Evolutionary conservation across 768 basidiomycete species (phyloP).

Genomic region (Gelatoporia subvermispora): DNA sequence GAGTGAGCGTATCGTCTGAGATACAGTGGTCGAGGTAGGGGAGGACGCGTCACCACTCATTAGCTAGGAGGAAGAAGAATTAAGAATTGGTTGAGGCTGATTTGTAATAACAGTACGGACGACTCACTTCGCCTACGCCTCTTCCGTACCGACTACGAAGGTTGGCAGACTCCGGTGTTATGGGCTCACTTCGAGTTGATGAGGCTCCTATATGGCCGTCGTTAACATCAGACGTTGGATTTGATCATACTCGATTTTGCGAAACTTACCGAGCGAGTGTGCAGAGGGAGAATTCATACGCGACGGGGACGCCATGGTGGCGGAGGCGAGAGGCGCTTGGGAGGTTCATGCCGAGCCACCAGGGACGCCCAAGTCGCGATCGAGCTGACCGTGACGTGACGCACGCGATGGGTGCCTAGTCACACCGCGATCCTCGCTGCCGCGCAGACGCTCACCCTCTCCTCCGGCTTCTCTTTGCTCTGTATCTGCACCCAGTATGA

Average conservation of each 20-base stretch:
- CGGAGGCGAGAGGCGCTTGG: neutral
- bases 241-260: too few species aligned
- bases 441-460: neutral
- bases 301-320: conserved; percentile 9
- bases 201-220: neutral
- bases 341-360: too few species aligned
- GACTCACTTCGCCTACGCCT: conserved; percentile 5
- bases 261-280: neutral
- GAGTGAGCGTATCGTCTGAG: conserved; percentile 8
- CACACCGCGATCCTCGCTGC: conserved; percentile 13
- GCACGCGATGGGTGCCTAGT: conserved; percentile 7
- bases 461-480: conserved; percentile 1
- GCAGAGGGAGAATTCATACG: conserved; percentile 4
- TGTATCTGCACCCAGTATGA: conserved; percentile 48
- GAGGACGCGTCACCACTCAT: conserved; percentile 9
- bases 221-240: too few species aligned
- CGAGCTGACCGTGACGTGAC: conserved; percentile 10
- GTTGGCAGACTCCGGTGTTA: conserved; percentile 11
- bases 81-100: neutral
- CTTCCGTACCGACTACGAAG: conserved; percentile 9
- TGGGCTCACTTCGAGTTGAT: conserved; percentile 2
- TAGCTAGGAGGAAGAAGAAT: neutral
- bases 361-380: too few species aligned
- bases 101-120: neutral
- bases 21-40: conserved; percentile 15